These are phyloP conservation scores for Akanthomyces dipterigenus DNA, from an alignment of 2,329 filamentous ascomycete species.

Conservation along the genomic window DNA sequence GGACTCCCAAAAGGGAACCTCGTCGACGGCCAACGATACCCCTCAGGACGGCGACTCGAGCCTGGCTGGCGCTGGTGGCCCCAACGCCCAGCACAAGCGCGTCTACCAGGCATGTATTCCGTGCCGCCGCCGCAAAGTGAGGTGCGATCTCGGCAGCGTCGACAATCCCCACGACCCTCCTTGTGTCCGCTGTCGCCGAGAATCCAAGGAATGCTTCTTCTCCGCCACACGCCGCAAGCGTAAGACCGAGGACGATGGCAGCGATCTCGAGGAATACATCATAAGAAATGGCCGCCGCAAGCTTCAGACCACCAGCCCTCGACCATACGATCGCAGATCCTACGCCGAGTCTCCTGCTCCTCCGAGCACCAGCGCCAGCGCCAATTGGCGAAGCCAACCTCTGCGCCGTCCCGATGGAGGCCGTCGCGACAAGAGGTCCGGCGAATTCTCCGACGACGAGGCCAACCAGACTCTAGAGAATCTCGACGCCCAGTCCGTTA, in stretches of 20 bases:
- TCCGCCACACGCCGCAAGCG: slow-evolving; percentile 90
- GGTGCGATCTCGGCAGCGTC: slow-evolving; percentile 64
- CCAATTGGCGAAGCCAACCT: slow-evolving; percentile 58
- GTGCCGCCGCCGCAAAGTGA: slow-evolving; percentile 54
- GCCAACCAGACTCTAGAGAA: slow-evolving; percentile 58
- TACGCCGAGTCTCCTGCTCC: slow-evolving; percentile 51
- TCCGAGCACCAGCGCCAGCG: slow-evolving; percentile 45
- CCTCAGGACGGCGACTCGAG: slow-evolving; percentile 14
- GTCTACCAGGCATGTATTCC: slow-evolving; percentile 60
- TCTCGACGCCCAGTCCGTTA: slow-evolving; percentile 56
- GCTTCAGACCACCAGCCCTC: slow-evolving; percentile 40
- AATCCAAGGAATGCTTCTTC: slow-evolving; percentile 97
- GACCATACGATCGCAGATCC: slow-evolving; percentile 35
- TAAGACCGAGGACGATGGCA: slow-evolving; percentile 57
- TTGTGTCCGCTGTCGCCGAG: slow-evolving; percentile 85
- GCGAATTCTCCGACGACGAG: slow-evolving; percentile 41
- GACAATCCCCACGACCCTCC: slow-evolving; percentile 92
- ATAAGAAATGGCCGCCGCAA: slow-evolving; percentile 69
- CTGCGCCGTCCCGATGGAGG: slow-evolving; percentile 52
- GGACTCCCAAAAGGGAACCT: slow-evolving; percentile 1
- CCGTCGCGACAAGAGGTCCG: slow-evolving; percentile 21
- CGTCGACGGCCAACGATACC: not conserved
- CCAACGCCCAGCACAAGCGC: slow-evolving; percentile 45
- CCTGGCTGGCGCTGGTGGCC: slow-evolving; percentile 13
- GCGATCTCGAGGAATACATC: slow-evolving; percentile 58